phyloP scores from a whole-genome alignment of 1,139 yeast genomes.

The Taphrina wiesneri region DNA sequence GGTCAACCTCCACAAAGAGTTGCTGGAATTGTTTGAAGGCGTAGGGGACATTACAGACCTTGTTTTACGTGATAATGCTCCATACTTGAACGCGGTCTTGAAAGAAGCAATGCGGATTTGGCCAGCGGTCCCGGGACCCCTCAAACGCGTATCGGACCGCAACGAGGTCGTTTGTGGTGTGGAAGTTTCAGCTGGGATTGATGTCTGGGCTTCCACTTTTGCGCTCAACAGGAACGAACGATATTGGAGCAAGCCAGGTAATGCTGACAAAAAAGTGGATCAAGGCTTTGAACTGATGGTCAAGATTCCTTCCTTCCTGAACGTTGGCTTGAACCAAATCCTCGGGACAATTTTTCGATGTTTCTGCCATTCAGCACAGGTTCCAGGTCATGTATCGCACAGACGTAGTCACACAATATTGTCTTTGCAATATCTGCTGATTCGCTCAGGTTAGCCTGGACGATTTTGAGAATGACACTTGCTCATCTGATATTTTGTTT shows the following conservation, averaged over 20 bases:
- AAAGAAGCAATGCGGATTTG: neutral
- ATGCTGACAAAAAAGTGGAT: neutral
- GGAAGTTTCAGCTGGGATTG: neutral
- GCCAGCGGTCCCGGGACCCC: constrained; percentile 7
- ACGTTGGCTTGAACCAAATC: neutral
- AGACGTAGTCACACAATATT: neutral
- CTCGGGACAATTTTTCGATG: neutral
- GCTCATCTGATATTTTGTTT: neutral
- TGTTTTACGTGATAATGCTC: neutral
- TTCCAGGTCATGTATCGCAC: neutral
- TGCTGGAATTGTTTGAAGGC: neutral
- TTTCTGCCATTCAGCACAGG: neutral
- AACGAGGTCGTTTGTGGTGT: neutral
- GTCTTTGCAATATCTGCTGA: neutral
- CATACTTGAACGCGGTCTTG: neutral
- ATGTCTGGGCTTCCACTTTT: neutral
- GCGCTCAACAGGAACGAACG: neutral
- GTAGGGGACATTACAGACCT: neutral
- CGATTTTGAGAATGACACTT: neutral
- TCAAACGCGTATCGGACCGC: neutral
- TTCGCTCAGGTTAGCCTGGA: neutral
- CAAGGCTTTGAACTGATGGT: neutral
- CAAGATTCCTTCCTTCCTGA: neutral
- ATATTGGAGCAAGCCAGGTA: neutral
- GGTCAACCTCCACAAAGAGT: neutral